Base-by-base conservation (phyloP, 257 asterid species). In the Petrea volubilis region DNA sequence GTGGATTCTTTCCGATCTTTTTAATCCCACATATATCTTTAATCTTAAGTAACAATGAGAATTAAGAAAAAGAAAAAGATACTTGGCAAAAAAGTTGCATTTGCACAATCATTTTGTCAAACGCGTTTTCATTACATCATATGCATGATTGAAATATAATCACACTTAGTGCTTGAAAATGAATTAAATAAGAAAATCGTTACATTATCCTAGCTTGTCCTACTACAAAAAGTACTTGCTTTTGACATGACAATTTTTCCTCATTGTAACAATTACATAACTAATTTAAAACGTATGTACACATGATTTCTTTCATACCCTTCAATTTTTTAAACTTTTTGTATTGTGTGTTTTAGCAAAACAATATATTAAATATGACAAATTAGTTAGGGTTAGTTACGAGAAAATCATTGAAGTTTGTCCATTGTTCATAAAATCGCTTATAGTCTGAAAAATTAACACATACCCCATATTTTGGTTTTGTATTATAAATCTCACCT, bases 41-140 rank as follows among this genome's bases (percentile, higher is more conserved):
- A 41, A 72, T 72, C 59, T 7, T 14, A 78, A 72, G 82, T 67
- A 72, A 72, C 78, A 67, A 72, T 72, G 68, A 78, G 78, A 52
- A 78, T 59, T 47, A 60, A 72, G 75, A 34, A 65, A 40, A 21
- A 21, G 38, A 64, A 69, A 70, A n/a, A 58, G 58, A 57, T 14
- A 55, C 61, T 41, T 17, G 66, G 27, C 12, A 73, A 55, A 68
- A 33, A 75, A 75, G 77, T 79, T 51, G 70, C 58, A 74, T 78
- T 73, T 74, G 79, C 66, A 70, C 10, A 74, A 78, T 78, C 50
- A 78, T 78, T 60, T 61, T 72, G 75, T 78, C 72, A 72, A 72
- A 78, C 78, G 76, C 76, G 76, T 73, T 78, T 73, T 68, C 67
- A 64, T 73, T 53, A 69, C 79, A 78, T 68, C 70, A 62, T n/a